Evolutionary conservation across 2,329 filamentous ascomycete genomes (phyloP), one percentile per base, ranked within the genome.

Genomic region (Fusarium graminum): DNA sequence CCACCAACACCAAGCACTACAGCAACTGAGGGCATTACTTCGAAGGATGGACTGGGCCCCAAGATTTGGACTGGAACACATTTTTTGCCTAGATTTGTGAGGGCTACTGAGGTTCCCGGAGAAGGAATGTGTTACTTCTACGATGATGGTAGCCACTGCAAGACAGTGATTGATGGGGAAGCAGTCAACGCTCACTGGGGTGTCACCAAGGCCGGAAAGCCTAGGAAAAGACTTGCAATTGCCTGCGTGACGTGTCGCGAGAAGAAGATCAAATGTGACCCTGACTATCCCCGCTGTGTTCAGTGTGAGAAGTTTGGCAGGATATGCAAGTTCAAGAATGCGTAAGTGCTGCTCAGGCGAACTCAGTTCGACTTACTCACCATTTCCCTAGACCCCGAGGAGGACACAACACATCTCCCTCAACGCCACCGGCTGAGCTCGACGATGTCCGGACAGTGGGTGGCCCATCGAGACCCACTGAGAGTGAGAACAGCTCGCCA

Each of bases 221-320:
- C 94, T 45, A 88, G 94, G 69, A 97, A 97, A 80, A 86, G 94
- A 56, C 83, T 97, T 56, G 93, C 94, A 25, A 93, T 97, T 76
- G 93, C 93, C n/a, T 97, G 94, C 75, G 85, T 97, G 59, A 95
- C 93, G 13, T 97, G 94, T 76, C 88, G 94, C 49, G 93, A 97
- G 80, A 97, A 97, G 87, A 97, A 97, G 83, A 97, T 97, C 80
- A 97, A 97, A 78, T 97, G 94, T 74, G 93, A 97, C 68, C 94
- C 93, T 2, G 93, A 94, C 71, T 90, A 88, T 67, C 92, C 92
- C 38, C 93, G 92, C 70, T 97, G 94, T 72, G 87, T 94, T 52
- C 93, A 97, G 79, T 97, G 94, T 76, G 91, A 95, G 75, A 97
- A 97, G 80, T 94, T 94, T 74, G 92, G 93, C 55, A 86, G 92